phyloP scores from a whole-genome alignment of 2,329 filamentous ascomycete genomes.

The Arthrobotrys iridis region DNA sequence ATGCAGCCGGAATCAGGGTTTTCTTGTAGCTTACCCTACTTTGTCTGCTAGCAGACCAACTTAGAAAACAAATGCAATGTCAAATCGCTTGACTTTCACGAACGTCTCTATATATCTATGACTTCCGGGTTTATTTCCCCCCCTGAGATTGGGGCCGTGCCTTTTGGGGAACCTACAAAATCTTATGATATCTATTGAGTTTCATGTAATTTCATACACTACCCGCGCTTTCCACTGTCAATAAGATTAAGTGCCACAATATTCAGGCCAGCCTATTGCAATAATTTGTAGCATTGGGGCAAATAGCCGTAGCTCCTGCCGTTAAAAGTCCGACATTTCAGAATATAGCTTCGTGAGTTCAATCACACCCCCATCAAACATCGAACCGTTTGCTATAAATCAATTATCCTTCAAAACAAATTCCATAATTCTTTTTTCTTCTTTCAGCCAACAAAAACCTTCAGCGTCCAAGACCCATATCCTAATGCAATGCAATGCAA shows the following conservation, averaged over 20 bases:
- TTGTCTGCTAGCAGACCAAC: neutral
- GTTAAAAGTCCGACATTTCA: neutral
- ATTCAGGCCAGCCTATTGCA: no score
- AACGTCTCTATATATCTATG: no score
- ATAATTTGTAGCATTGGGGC: no score
- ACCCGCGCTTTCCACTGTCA: neutral
- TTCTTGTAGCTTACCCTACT: neutral
- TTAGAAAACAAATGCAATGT: slow-evolving; percentile 19
- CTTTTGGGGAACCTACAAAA: no score
- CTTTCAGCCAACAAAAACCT: neutral
- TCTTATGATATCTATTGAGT: no score
- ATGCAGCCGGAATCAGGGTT: slow-evolving; percentile 26
- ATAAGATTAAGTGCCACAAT: no score
- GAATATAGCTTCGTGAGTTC: neutral
- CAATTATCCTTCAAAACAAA: neutral
- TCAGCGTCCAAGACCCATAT: neutral
- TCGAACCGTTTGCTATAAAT: neutral
- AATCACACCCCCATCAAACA: neutral
- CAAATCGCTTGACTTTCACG: neutral
- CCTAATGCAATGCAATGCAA: neutral
- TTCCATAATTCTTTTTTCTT: no score
- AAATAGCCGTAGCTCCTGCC: neutral
- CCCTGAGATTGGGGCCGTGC: no score
- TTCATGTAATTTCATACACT: no score
- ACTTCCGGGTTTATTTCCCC: no score